phyloP scores from a whole-genome alignment of 352 stramenopile species.

The Saprolegnia diclina region DNA sequence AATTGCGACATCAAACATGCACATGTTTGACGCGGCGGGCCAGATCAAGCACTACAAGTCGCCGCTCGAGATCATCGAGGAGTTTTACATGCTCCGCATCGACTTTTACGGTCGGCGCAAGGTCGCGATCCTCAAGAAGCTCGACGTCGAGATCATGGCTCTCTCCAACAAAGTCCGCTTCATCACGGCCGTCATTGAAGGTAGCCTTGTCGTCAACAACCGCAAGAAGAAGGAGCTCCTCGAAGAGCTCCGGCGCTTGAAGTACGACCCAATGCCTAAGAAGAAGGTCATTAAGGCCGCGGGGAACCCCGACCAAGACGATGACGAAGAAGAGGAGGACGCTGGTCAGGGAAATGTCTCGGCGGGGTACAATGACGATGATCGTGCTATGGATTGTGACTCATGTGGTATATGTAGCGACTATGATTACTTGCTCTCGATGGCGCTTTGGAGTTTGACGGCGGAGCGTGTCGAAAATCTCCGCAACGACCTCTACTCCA shows the following conservation, averaged over 20 bases:
- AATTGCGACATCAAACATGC: conserved; percentile 97
- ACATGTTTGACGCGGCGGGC: conserved; percentile 91
- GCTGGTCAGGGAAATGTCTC: conserved; percentile 26
- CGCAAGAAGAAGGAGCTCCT: conserved; percentile 92
- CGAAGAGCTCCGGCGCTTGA: conserved; percentile 74
- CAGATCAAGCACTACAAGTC: conserved; percentile 92
- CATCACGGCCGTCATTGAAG: conserved; percentile 90
- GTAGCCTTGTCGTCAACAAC: conserved; percentile 90
- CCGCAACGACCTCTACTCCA: conserved; percentile 79
- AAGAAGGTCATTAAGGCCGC: conserved; percentile 39
- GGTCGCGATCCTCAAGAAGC: conserved; percentile 70
- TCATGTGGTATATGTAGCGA: conserved; percentile 36
- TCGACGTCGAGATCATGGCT: conserved; percentile 86
- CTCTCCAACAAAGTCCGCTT: conserved; percentile 95
- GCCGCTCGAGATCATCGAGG: conserved; percentile 89
- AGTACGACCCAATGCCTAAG: conserved; percentile 85
- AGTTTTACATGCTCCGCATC: conserved; percentile 91
- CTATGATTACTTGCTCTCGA: conserved; percentile 95
- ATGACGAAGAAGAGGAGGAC: conserved; percentile 50
- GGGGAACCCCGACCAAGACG: conserved; percentile 40
- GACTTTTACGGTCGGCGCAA: conserved; percentile 93
- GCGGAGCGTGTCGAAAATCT: conserved; percentile 91
- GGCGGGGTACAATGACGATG: conserved; percentile 23
- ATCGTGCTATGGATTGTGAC: background rate
- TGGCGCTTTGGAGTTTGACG: conserved; percentile 92